phyloP scores from a whole-genome alignment of 2,329 filamentous ascomycete species.

The Pezicula neosporulosa region DNA sequence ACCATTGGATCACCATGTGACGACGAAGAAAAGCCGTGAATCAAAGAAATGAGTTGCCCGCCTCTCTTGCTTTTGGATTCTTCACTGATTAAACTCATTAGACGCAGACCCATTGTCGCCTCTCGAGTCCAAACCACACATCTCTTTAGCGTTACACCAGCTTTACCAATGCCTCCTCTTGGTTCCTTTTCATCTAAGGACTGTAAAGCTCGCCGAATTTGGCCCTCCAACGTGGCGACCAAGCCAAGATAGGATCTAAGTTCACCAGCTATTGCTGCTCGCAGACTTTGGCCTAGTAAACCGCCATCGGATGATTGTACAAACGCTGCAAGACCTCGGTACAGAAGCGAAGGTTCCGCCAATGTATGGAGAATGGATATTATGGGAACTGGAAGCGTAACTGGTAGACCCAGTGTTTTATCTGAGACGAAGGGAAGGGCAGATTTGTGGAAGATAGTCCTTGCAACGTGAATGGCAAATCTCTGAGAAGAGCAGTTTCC shows the following conservation, averaged over 20 bases:
- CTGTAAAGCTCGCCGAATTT: conserved; percentile 79
- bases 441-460: conserved; percentile 85
- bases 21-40: conserved; percentile 89
- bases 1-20: conserved; percentile 96
- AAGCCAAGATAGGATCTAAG: conserved; percentile 85
- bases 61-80: conserved; percentile 82
- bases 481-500: conserved; percentile 66
- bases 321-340: conserved; percentile 75
- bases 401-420: conserved; percentile 70
- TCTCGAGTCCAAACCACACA: conserved; percentile 98
- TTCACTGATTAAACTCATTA: conserved; percentile 94
- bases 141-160: conserved; percentile 88
- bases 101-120: conserved; percentile 87
- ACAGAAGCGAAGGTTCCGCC: conserved; percentile 91
- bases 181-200: conserved; percentile 67
- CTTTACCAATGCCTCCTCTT: conserved; percentile 71
- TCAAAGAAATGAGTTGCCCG: conserved; percentile 87
- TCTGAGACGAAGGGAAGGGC: conserved; percentile 72
- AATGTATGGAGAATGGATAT: conserved; percentile 84
- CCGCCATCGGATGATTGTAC: conserved; percentile 78
- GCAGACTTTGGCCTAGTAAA: conserved; percentile 86
- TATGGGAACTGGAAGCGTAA: conserved; percentile 77
- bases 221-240: conserved; percentile 87
- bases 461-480: conserved; percentile 89
- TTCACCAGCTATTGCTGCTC: conserved; percentile 81